These are phyloP conservation scores for Lasiosphaeriaceae sp. DNA, from an alignment of 495 filamentous ascomycete genomes.

Conservation along the genomic window DNA sequence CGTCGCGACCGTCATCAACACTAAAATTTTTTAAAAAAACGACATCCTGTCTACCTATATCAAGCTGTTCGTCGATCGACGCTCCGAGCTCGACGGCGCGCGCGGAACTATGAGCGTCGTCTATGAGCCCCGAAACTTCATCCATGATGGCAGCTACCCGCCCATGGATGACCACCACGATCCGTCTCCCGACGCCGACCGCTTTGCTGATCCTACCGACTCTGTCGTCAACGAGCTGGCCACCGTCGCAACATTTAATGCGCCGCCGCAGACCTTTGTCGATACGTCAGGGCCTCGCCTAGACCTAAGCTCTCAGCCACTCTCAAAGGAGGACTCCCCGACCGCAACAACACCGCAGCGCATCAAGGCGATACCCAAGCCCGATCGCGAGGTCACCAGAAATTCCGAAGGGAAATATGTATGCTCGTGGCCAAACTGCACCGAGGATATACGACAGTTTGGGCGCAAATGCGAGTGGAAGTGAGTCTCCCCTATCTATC, in stretches of 20 bases:
- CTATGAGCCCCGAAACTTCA: constrained; percentile 34
- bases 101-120: constrained; percentile 40
- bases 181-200: constrained; percentile 21
- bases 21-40: too few species aligned
- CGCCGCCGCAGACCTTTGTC: constrained; percentile 13
- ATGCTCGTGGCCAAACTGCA: constrained; percentile 63
- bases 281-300: constrained; percentile 20
- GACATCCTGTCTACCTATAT: neutral
- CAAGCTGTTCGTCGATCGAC: neutral
- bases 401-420: constrained; percentile 66
- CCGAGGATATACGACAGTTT: constrained; percentile 56
- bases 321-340: constrained; percentile 24
- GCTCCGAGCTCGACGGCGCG: constrained; percentile 7
- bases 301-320: constrained; percentile 14
- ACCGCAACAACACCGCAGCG: constrained; percentile 28
- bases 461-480: constrained; percentile 87
- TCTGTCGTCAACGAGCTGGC: constrained; percentile 28
- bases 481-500: constrained; percentile 50
- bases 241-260: constrained; percentile 25
- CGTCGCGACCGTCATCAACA: too few species aligned
- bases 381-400: constrained; percentile 44
- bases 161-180: constrained; percentile 28
- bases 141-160: constrained; percentile 35
- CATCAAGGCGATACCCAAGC: constrained; percentile 47
- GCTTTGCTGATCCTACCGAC: constrained; percentile 27